Evolutionary conservation across 2,329 filamentous ascomycete species (phyloP).

Genomic region (Gyromitra esculenta): DNA sequence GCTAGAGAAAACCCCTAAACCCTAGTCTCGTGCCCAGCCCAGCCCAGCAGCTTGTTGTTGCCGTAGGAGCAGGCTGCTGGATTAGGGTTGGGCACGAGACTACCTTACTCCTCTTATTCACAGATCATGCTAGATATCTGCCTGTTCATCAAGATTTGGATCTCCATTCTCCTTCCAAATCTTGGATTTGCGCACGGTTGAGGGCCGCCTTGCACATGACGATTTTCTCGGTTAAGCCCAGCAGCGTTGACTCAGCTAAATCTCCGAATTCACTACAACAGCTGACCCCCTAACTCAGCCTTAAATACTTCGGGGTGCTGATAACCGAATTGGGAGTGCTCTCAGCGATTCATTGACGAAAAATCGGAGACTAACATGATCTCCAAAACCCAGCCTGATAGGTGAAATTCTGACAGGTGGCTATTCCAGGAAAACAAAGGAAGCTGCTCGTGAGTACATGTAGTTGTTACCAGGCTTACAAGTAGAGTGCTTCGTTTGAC

Average conservation of each 20-base stretch:
- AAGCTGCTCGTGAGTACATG: slow-evolving; percentile 24
- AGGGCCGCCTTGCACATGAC: slow-evolving; percentile 25
- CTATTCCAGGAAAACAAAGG: slow-evolving; percentile 39
- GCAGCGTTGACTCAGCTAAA: slow-evolving; percentile 23
- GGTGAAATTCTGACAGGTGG: slow-evolving; percentile 43
- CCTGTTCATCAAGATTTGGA: slow-evolving; percentile 8
- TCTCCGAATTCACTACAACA: slow-evolving; percentile 22
- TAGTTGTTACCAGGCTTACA: slow-evolving; percentile 35
- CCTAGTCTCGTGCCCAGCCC: too few species aligned
- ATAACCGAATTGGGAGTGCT: slow-evolving; percentile 41
- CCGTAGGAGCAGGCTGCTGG: too few species aligned
- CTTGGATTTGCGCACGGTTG: not conserved
- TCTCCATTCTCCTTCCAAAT: not conserved
- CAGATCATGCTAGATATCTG: not conserved
- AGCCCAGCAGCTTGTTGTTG: too few species aligned
- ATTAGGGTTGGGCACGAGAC: too few species aligned
- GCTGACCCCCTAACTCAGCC: slow-evolving; percentile 29
- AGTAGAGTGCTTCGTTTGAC: slow-evolving; percentile 36
- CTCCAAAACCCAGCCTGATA: slow-evolving; percentile 23
- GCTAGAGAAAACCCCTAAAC: not conserved
- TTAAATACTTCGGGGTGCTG: slow-evolving; percentile 22
- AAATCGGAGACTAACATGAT: slow-evolving; percentile 26
- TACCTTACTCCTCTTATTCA: not conserved
- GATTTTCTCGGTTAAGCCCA: slow-evolving; percentile 40
- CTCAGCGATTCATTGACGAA: slow-evolving; percentile 33